Evolutionary conservation across 2,329 filamentous ascomycete species (phyloP).

Genomic region (Colletotrichum simmondsii): DNA sequence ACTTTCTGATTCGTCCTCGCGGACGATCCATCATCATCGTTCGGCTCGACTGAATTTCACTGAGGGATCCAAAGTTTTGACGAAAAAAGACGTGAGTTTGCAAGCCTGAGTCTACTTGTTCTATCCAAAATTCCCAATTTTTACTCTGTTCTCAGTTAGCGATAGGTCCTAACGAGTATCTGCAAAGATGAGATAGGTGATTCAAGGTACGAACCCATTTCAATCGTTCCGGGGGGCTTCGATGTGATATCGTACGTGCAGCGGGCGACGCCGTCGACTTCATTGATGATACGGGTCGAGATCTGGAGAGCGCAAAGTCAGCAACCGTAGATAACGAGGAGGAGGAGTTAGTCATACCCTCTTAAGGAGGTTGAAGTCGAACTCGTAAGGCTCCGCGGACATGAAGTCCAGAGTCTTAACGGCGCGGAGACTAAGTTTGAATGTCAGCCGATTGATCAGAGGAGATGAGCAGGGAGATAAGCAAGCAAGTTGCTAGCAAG

Average conservation of each 20-base stretch:
- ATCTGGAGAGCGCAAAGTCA: slow-evolving; percentile 51
- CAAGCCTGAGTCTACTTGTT: not conserved
- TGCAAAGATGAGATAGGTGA: not conserved
- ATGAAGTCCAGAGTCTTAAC: slow-evolving; percentile 62
- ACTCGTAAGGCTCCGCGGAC: slow-evolving; percentile 73
- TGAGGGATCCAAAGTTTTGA: not conserved
- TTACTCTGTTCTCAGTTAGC: not conserved
- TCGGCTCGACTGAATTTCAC: not conserved
- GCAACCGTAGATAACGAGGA: too few species aligned
- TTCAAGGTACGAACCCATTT: not conserved
- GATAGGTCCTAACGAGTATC: not conserved
- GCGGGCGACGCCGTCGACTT: slow-evolving; percentile 75
- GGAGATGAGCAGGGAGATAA: too few species aligned
- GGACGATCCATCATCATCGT: not conserved
- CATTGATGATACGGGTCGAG: slow-evolving; percentile 73
- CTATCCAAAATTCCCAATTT: not conserved
- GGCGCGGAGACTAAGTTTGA: slow-evolving; percentile 50
- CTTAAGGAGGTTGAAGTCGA: slow-evolving; percentile 72
- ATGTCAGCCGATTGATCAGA: too few species aligned
- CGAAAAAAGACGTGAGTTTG: not conserved
- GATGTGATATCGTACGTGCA: slow-evolving; percentile 65
- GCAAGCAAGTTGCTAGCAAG: too few species aligned
- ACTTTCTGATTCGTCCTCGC: not conserved
- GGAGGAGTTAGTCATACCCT: slow-evolving; percentile 31
- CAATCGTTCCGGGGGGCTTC: slow-evolving; percentile 25